Conservation (phyloP, 139 green algal genomes). For the Yamagishiella unicocca region DNA sequence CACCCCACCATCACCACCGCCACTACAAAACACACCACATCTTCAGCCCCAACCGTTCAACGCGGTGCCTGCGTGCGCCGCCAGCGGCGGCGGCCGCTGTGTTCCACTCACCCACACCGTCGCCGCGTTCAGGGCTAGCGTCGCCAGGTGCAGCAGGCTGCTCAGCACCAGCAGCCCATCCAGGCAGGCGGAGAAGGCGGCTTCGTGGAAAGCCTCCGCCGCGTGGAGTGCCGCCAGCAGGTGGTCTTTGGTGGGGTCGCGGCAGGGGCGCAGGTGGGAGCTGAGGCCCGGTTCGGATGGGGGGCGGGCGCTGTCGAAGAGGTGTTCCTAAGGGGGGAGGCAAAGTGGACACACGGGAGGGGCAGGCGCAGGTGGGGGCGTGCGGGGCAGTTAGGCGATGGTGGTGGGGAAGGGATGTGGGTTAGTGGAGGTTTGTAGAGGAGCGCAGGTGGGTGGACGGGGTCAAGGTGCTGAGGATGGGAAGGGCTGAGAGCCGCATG, state of each 20-base stretch:
- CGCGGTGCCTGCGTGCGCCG: too few species aligned
- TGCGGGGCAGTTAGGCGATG: too few species aligned
- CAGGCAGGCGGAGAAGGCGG: neutral
- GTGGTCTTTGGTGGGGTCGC: constrained; percentile 29
- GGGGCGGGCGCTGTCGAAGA: neutral
- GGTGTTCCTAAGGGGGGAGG: constrained; percentile 10
- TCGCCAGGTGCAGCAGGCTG: neutral
- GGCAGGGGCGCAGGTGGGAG: constrained; percentile 26
- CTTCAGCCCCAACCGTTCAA: too few species aligned
- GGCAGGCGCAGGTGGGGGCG: neutral
- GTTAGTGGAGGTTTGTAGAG: neutral
- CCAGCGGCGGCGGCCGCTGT: too few species aligned
- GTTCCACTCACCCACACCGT: constrained; percentile 17
- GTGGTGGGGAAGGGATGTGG: neutral
- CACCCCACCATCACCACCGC: too few species aligned
- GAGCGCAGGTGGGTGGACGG: neutral
- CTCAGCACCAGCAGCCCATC: neutral
- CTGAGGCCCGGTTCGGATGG: neutral
- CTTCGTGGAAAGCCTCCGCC: neutral
- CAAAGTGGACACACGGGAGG: neutral
- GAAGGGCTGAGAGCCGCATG: too few species aligned
- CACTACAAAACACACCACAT: too few species aligned
- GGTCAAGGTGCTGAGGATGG: neutral
- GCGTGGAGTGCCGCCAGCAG: constrained; percentile 3
- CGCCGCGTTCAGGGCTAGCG: neutral